phyloP scores from a whole-genome alignment of 2,329 filamentous ascomycete genomes.

The Penicillium janthinellum region DNA sequence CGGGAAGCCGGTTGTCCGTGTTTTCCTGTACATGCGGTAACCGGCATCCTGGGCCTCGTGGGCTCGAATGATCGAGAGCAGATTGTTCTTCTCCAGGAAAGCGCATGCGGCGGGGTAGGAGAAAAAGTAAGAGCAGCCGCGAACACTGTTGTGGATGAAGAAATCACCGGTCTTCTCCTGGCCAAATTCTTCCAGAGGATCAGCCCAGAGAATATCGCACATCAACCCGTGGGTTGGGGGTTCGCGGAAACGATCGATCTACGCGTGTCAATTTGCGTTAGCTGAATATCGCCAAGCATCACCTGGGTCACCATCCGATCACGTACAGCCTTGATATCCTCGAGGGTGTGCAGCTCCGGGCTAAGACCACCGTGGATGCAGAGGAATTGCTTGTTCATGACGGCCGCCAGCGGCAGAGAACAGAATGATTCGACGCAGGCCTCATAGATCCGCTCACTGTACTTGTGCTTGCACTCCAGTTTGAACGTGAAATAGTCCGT shows the following conservation, averaged over 20 bases:
- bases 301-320: background rate
- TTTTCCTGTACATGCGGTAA: constrained; percentile 99
- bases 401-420: constrained; percentile 83
- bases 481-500: constrained; percentile 99
- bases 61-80: constrained; percentile 93
- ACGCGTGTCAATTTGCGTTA: constrained; percentile 20
- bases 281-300: constrained; percentile 7
- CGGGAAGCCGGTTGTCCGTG: constrained; percentile 93
- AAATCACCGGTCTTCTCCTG: constrained; percentile 98
- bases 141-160: constrained; percentile 97
- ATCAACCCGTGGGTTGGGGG: constrained; percentile 96
- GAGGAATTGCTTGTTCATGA: constrained; percentile 99
- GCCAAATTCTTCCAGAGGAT: constrained; percentile 96
- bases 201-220: constrained; percentile 99
- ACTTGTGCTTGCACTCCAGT: constrained; percentile 99
- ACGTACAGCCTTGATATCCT: constrained; percentile 84
- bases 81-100: constrained; percentile 98
- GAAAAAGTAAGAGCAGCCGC: constrained; percentile 99
- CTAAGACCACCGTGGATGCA: constrained; percentile 97
- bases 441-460: constrained; percentile 93
- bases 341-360: constrained; percentile 91
- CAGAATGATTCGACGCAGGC: constrained; percentile 99
- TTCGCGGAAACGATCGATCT: constrained; percentile 98
- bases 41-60: constrained; percentile 98
- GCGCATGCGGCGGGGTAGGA: constrained; percentile 96